phyloP scores from a whole-genome alignment of 306 rosid species.

The Cajanus cajan region DNA sequence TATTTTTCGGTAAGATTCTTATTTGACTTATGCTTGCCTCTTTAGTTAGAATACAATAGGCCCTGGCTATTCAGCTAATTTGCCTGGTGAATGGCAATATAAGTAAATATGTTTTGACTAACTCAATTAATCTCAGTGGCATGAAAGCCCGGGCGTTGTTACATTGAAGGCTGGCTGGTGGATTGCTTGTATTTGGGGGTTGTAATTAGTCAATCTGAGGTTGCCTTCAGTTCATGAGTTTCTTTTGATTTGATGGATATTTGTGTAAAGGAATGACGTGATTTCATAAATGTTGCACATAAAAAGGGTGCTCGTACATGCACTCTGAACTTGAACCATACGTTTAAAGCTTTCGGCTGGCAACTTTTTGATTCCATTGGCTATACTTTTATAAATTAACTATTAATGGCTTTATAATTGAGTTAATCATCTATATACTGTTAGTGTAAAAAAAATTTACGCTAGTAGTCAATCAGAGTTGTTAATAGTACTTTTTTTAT shows the following conservation, averaged over 20 bases:
- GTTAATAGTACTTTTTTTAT: too few relatives aligned
- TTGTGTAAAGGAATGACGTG: background rate
- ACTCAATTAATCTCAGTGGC: too few relatives aligned
- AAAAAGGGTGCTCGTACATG: background rate
- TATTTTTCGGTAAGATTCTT: background rate
- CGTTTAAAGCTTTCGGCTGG: background rate
- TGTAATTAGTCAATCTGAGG: background rate
- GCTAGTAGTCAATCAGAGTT: too few relatives aligned
- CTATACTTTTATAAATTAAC: background rate
- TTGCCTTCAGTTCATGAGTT: conserved; percentile 10
- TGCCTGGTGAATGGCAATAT: background rate
- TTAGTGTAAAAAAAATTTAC: too few relatives aligned
- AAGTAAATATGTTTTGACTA: too few relatives aligned
- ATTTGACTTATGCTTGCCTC: background rate
- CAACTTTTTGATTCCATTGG: background rate
- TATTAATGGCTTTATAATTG: background rate
- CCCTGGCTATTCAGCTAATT: background rate
- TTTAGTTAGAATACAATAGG: background rate
- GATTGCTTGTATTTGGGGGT: background rate
- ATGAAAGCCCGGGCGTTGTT: too few relatives aligned
- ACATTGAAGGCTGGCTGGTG: too few relatives aligned
- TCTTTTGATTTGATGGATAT: conserved; percentile 19
- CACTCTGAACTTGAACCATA: background rate
- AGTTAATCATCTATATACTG: too few relatives aligned
- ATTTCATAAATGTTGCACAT: background rate